Base-by-base conservation (phyloP, 2,329 filamentous ascomycete species). In the Penicillium polonicum region DNA sequence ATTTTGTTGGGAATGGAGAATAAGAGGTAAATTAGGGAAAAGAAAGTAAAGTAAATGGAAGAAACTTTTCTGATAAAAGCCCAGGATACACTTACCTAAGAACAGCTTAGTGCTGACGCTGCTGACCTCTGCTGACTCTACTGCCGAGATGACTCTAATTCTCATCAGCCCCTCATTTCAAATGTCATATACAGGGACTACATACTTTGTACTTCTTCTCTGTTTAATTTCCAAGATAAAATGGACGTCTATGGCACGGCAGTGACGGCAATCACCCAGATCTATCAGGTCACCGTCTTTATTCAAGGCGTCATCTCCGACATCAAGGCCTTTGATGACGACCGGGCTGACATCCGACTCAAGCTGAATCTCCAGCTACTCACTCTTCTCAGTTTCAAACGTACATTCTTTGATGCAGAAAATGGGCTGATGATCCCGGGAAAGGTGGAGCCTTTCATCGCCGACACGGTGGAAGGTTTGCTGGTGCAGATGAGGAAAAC, bases 191-290 rank as follows among this genome's bases (percentile, higher is more conserved):
- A 29, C 9, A 29, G 27, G 8, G 27, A 31, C 10, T 12, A 31
- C 12, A 31, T 31, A 31, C 29, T 31, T 12, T 3, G 12, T 5
- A 12, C 10, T 31, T 31, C 10, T 12, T 12, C 29, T 31, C 29
- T 33, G 27, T 12, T 19, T 29, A 5, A 19, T 38, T 12, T 23
- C 10, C 3, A 17, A 33, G 1, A 7, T 23, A 62, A 41, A 15
- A 70, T 70, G 68, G 68, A 70, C 57, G 39, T 70, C 35, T 70
- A 69, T 52, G 66, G 67, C 9, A 70, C 68, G 12, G 65, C 68
- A 25, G 55, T 62, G 9, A 70, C 68, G 8, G 68, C 63, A n/a
- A 61, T 69, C 17, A 61, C 61, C 44, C 65, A 71, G 33, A 58
- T 69, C 48, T 64, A 68, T 51, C 61, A 68, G 21, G 67, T 69